Evolutionary conservation across 495 filamentous ascomycete species (phyloP).

Genomic region (Tuber borchii): DNA sequence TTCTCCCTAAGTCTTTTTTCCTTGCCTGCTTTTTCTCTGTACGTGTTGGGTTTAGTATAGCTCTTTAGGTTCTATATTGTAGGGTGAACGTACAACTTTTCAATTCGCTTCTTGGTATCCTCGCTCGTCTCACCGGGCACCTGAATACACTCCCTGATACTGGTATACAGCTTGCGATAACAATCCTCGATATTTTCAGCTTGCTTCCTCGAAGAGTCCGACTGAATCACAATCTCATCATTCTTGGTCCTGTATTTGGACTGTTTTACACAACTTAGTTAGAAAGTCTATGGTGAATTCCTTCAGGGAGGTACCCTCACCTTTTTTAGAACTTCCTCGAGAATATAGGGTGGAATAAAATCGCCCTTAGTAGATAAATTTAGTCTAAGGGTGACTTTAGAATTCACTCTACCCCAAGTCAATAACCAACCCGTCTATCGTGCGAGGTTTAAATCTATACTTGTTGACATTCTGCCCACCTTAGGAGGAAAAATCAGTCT

Average conservation of each 20-base stretch:
- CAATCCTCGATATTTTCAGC: slow-evolving; percentile 59
- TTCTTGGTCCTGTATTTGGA: slow-evolving; percentile 49
- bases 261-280: slow-evolving; percentile 45
- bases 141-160: slow-evolving; percentile 52
- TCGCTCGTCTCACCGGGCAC: slow-evolving; percentile 62
- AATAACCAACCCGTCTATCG: slow-evolving; percentile 2
- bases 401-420: slow-evolving; percentile 63
- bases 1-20: slow-evolving; percentile 65
- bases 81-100: slow-evolving; percentile 55
- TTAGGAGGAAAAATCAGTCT: slow-evolving; percentile 11
- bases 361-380: slow-evolving; percentile 53
- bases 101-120: slow-evolving; percentile 55
- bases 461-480: slow-evolving; percentile 95
- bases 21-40: slow-evolving; percentile 65
- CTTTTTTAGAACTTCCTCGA: slow-evolving; percentile 54
- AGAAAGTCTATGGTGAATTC: slow-evolving; percentile 53
- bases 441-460: slow-evolving; percentile 49
- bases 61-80: not conserved
- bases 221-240: slow-evolving; percentile 58
- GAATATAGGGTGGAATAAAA: slow-evolving; percentile 62
- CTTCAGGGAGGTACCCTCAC: slow-evolving; percentile 47
- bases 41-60: slow-evolving; percentile 19
- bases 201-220: slow-evolving; percentile 61
- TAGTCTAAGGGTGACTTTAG: slow-evolving; percentile 75
- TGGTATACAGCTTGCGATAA: slow-evolving; percentile 55